Evolutionary conservation across 371 early-diverging fungal genomes (phyloP), one percentile per base, ranked within the genome.

Genomic region (Batkoa obscura): DNA sequence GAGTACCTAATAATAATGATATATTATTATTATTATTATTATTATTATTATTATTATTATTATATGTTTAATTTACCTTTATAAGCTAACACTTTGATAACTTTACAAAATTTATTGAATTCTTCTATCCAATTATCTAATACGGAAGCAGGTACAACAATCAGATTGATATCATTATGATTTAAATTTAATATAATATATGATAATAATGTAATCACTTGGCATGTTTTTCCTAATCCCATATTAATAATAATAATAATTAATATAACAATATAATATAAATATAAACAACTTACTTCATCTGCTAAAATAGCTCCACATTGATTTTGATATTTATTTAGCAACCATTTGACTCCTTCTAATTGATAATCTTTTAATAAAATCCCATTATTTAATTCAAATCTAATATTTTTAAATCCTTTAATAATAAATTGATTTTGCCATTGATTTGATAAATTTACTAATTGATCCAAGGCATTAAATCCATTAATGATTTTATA

Each of bases 231-330:
- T 41, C 99, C 99, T 46, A 99, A 79, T 56, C 99, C 99, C 55
- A 54, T 54, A 1, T 50, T 31, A 36, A 9, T 8, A 50, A 32
- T 50, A 15, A 8, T 23, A 23, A 23, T 23, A 23, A 35, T 36
- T 50, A 10, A 17, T 47, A 50, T 32, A 15, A 10, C 34, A 32
- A 8, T 41, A n/a, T n/a, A 41, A 41, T 10, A 41, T 41, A n/a
- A 23, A 23, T 41, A 15, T 10, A 15, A 10, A 13, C 13, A 35
- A 6, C 9, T 12, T 50, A 50, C 51, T 98, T 98, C 99, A 72
- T 99, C 99, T 35, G 99, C 99, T 30, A 99, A 71, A 60, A 99
- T 99, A 33, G 99, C 96, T 64, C 98, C 98, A 64, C 99, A 90
- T n/a, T 93, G 91, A 62, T 95, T 90, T 58, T 94, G 86, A 64